Evolutionary conservation across 768 basidiomycete genomes (phyloP).

Genomic region (Amyloporia xantha): DNA sequence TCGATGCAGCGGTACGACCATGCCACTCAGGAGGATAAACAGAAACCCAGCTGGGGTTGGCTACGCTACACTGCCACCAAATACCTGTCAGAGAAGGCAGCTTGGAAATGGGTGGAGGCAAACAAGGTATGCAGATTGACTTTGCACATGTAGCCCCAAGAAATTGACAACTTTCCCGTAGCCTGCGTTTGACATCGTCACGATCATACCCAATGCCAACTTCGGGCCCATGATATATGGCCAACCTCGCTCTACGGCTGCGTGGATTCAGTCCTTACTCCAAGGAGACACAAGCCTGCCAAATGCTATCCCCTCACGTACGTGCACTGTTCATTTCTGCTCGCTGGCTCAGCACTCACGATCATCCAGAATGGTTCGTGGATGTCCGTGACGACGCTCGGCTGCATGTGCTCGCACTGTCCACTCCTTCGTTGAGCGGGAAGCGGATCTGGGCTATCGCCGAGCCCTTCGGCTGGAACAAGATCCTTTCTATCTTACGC

Average conservation of each 20-base stretch:
- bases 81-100: not conserved
- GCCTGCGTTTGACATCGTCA: not conserved
- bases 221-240: not conserved
- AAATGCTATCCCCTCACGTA: not conserved
- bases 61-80: not conserved
- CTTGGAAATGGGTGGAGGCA: not conserved
- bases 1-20: not conserved
- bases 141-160: not conserved
- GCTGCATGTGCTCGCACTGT: not conserved
- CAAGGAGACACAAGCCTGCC: not conserved
- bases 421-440: not conserved
- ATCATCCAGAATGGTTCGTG: not conserved
- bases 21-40: not conserved
- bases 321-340: not conserved
- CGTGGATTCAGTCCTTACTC: not conserved
- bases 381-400: not conserved
- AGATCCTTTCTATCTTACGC: not conserved
- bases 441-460: not conserved
- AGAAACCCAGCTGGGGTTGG: not conserved
- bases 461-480: not conserved
- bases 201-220: not conserved
- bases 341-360: not conserved
- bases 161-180: not conserved
- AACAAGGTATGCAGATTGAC: not conserved
- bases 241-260: not conserved